These are phyloP conservation scores for Chrysochromulina parva DNA, from an alignment of 78 protist genomes.

Conservation along the genomic window DNA sequence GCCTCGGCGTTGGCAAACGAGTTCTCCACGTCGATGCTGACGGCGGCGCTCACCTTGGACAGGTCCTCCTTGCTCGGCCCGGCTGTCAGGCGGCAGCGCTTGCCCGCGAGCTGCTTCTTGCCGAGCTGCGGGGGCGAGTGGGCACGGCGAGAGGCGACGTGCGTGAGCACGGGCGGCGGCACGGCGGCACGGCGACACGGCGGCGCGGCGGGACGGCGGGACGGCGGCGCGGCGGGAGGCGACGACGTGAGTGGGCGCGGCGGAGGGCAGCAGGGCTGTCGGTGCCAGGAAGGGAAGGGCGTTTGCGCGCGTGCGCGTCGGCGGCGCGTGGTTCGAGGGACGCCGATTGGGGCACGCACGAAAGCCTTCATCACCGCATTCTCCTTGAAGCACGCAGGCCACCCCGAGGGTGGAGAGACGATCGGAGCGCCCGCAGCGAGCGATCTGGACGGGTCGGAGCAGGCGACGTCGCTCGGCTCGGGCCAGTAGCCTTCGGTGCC, in stretches of 20 bases:
- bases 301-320: too few species aligned
- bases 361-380: background rate
- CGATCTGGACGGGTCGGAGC: background rate
- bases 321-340: too few species aligned
- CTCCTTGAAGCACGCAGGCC: background rate
- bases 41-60: background rate
- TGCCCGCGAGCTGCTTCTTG: background rate
- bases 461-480: background rate
- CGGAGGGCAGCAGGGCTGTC: too few species aligned
- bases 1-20: background rate
- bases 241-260: too few species aligned
- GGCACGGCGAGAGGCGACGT: too few species aligned
- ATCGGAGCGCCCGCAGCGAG: background rate
- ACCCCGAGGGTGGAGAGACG: background rate
- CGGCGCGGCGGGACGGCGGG: too few species aligned
- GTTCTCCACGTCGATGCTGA: background rate
- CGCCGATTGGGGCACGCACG: background rate
- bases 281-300: too few species aligned
- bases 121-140: background rate
- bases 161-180: too few species aligned
- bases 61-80: background rate
- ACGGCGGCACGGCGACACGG: too few species aligned
- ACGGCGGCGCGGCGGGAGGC: too few species aligned
- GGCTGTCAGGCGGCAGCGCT: background rate
- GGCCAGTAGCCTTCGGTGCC: background rate